Evolutionary conservation across 108 stramenopile species (phyloP).

Genomic region (Cyclostephanos invisitatus): DNA sequence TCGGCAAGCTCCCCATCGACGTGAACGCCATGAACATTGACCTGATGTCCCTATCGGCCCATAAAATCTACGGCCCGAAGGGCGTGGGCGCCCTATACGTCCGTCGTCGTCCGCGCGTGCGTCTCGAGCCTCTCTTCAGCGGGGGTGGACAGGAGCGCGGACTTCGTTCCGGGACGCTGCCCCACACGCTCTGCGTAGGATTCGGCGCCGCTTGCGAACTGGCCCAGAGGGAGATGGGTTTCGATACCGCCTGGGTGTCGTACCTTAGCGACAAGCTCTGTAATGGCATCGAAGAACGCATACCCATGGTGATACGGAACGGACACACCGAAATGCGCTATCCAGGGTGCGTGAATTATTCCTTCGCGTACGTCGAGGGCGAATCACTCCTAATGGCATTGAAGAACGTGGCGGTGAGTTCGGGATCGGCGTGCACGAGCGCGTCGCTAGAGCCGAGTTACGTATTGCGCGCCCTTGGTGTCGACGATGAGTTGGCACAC

Average conservation of each 20-base stretch:
- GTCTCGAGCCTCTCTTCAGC: slow-evolving; percentile 94
- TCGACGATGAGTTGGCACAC: slow-evolving; percentile 98
- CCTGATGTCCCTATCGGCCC: slow-evolving; percentile 94
- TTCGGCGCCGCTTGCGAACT: slow-evolving; percentile 93
- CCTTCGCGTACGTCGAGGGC: slow-evolving; percentile 99
- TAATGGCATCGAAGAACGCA: slow-evolving; percentile 80
- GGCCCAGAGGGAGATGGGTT: slow-evolving; percentile 85
- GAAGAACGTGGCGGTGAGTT: slow-evolving; percentile 97
- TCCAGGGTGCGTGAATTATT: slow-evolving; percentile 96
- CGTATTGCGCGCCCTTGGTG: slow-evolving; percentile 97
- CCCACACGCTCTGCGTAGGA: slow-evolving; percentile 90
- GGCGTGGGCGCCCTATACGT: slow-evolving; percentile 98
- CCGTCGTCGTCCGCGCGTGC: slow-evolving; percentile 93
- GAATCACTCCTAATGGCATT: slow-evolving; percentile 97
- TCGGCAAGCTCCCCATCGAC: slow-evolving; percentile 96
- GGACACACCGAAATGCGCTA: slow-evolving; percentile 90
- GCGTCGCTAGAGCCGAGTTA: slow-evolving; percentile 98
- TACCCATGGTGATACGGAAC: slow-evolving; percentile 91
- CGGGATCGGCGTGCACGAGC: slow-evolving; percentile 97
- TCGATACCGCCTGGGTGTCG: slow-evolving; percentile 78
- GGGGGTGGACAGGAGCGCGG: slow-evolving; percentile 99
- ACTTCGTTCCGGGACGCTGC: slow-evolving; percentile 87
- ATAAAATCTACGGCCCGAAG: slow-evolving; percentile 99
- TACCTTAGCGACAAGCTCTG: slow-evolving; percentile 78
- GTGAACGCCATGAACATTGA: slow-evolving; percentile 95